Evolutionary conservation across 495 filamentous ascomycete genomes (phyloP).

Genomic region (Aspergillus haitiensis): DNA sequence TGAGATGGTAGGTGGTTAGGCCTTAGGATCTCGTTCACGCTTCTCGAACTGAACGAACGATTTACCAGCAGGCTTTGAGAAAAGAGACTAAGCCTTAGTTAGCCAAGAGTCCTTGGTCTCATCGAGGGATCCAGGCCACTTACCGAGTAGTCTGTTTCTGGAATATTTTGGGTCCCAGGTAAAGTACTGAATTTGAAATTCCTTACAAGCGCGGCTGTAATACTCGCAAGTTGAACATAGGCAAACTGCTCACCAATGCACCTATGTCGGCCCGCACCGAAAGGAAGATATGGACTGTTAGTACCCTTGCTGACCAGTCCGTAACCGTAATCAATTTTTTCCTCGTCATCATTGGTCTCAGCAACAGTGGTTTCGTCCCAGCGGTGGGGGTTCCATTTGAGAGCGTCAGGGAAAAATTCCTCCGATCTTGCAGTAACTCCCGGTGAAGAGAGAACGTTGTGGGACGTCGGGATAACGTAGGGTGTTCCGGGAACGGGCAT

Average conservation of each 20-base stretch:
- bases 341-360: conserved; percentile 41
- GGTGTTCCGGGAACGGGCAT: conserved; percentile 50
- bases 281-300: conserved; percentile 56
- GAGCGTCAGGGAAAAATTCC: conserved; percentile 47
- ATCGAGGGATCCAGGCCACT: conserved; percentile 11
- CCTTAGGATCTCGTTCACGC: conserved; percentile 31
- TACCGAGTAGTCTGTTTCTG: conserved; percentile 54
- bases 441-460: conserved; percentile 51
- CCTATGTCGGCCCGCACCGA: conserved; percentile 56
- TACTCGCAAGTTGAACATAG: conserved; percentile 52
- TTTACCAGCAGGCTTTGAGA: conserved; percentile 50
- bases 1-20: conserved; percentile 22
- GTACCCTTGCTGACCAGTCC: conserved; percentile 52
- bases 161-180: conserved; percentile 33
- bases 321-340: conserved; percentile 51
- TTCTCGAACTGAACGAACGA: conserved; percentile 47
- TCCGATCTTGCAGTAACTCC: conserved; percentile 47
- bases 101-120: conserved; percentile 8
- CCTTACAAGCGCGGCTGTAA: conserved; percentile 49
- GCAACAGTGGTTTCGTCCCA: conserved; percentile 42
- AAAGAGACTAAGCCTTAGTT: conserved; percentile 42
- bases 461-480: conserved; percentile 49
- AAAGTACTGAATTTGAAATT: conserved; percentile 45
- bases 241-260: conserved; percentile 60
- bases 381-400: conserved; percentile 54